These are phyloP conservation scores for Lactarius akahatsu DNA, from an alignment of 768 basidiomycete genomes.

Conservation along the genomic window DNA sequence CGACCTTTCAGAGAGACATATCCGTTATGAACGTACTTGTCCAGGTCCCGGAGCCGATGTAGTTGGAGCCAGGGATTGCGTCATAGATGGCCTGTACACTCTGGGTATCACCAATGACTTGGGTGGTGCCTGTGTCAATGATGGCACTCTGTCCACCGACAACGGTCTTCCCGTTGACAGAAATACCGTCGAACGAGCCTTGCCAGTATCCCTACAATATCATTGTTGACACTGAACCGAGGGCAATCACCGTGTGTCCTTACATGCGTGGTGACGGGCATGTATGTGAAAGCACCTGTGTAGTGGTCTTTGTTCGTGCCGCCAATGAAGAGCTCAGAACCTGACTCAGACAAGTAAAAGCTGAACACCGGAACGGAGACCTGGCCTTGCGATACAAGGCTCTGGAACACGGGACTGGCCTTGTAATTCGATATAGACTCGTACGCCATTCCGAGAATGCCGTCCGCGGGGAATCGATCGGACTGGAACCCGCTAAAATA, in stretches of 20 bases:
- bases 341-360: constrained; percentile 46
- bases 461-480: constrained; percentile 39
- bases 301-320: constrained; percentile 22
- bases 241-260: constrained; percentile 18
- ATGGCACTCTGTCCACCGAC: constrained; percentile 26
- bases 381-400: constrained; percentile 41
- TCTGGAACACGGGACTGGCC: constrained; percentile 38
- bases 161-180: constrained; percentile 30
- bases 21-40: neutral
- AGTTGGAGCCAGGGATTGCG: neutral
- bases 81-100: neutral
- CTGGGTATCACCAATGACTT: constrained; percentile 30
- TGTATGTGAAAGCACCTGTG: constrained; percentile 20
- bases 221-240: constrained; percentile 32
- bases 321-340: constrained; percentile 39
- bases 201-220: constrained; percentile 17
- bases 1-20: neutral
- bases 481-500: constrained; percentile 38
- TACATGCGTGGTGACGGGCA: constrained; percentile 14
- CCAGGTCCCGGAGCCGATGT: neutral
- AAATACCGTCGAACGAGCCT: constrained; percentile 32
- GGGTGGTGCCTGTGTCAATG: constrained; percentile 37
- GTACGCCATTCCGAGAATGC: constrained; percentile 44
- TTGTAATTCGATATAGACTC: constrained; percentile 32
- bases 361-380: constrained; percentile 44